A percentile compares a stretch with the other conserved stretches of the same genome.
Evolutionary conservation across 768 basidiomycete genomes (phyloP).

Genomic region (Tricholoma bakamatsutake): DNA sequence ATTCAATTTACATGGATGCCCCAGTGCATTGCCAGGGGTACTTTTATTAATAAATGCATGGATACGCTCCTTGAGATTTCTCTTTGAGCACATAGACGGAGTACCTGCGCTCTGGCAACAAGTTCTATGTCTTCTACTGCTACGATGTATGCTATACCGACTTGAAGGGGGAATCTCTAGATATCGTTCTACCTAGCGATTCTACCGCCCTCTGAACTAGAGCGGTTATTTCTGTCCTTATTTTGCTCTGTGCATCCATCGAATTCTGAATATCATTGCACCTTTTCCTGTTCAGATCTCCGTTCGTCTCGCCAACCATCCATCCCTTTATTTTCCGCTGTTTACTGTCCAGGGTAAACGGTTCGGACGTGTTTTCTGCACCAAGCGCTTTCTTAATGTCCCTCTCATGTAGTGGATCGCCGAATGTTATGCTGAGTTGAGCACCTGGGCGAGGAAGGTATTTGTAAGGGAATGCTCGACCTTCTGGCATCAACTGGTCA

Average conservation of each 20-base stretch:
- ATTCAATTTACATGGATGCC: background rate
- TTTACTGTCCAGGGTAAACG: constrained; percentile 4
- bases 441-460: constrained; percentile 59
- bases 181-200: constrained; percentile 44
- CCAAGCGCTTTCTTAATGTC: constrained; percentile 23
- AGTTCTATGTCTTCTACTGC: background rate
- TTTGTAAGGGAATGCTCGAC: constrained; percentile 68
- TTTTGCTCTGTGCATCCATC: constrained; percentile 2
- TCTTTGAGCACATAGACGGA: background rate
- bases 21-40: background rate
- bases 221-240: constrained; percentile 51
- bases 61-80: constrained; percentile 14
- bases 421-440: constrained; percentile 72
- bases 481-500: constrained; percentile 87
- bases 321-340: constrained; percentile 18
- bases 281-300: constrained; percentile 21
- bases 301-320: constrained; percentile 8
- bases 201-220: constrained; percentile 49
- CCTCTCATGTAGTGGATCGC: constrained; percentile 55
- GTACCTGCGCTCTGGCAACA: background rate
- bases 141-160: constrained; percentile 6
- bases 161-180: constrained; percentile 28
- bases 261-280: background rate
- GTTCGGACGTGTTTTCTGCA: background rate
- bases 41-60: constrained; percentile 12